Evolutionary conservation across 2,329 filamentous ascomycete genomes (phyloP).

Genomic region (Thielaviopsis punctulata): DNA sequence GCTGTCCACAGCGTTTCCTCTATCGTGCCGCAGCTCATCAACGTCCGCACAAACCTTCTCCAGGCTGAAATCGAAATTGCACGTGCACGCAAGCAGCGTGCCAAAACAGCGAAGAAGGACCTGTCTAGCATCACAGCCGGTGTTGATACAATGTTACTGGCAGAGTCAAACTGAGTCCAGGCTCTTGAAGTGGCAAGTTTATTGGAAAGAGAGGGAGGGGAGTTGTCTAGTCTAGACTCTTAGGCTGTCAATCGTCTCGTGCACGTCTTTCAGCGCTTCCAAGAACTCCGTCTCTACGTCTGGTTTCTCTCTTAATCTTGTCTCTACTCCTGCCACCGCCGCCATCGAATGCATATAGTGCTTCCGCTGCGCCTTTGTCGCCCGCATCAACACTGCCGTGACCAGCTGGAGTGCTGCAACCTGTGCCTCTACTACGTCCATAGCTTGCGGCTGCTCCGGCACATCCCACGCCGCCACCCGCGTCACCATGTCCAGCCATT

Average conservation of each 20-base stretch:
- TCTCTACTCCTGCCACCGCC: slow-evolving; percentile 32
- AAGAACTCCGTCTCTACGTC: slow-evolving; percentile 19
- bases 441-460: slow-evolving; percentile 17
- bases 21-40: slow-evolving; percentile 38
- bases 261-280: slow-evolving; percentile 30
- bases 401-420: slow-evolving; percentile 39
- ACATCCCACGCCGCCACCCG: slow-evolving; percentile 31
- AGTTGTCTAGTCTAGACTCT: not conserved
- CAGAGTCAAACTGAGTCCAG: not conserved
- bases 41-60: slow-evolving; percentile 42
- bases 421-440: slow-evolving; percentile 29
- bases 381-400: slow-evolving; percentile 30
- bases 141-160: not conserved
- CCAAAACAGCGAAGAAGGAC: slow-evolving; percentile 23
- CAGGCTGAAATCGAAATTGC: slow-evolving; percentile 53
- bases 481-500: slow-evolving; percentile 40
- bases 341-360: slow-evolving; percentile 34
- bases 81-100: slow-evolving; percentile 37
- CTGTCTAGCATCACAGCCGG: not conserved
- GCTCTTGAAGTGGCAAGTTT: not conserved
- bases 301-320: slow-evolving; percentile 22
- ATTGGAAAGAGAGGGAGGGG: not conserved
- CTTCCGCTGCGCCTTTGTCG: slow-evolving; percentile 28
- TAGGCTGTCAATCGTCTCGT: slow-evolving; percentile 18
- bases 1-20: slow-evolving; percentile 39